These are phyloP conservation scores for Lavandula angustifolia DNA, from an alignment of 257 asterid species.

Conservation along the genomic window DNA sequence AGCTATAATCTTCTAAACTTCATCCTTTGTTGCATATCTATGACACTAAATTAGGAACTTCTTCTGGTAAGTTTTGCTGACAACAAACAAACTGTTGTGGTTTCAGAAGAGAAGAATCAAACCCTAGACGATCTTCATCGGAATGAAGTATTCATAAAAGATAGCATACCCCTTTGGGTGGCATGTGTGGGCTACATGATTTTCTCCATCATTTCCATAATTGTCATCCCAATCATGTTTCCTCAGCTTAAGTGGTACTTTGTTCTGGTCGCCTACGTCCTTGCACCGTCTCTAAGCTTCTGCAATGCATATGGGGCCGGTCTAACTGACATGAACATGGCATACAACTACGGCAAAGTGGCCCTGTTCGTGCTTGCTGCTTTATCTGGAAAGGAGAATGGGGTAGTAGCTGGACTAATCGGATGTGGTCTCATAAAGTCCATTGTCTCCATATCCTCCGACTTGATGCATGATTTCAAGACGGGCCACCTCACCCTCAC, in stretches of 20 bases:
- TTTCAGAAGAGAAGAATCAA: constrained; percentile 37
- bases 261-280: constrained; percentile 45
- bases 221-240: constrained; percentile 61
- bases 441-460: constrained; percentile 48
- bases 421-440: constrained; percentile 48
- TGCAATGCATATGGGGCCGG: constrained; percentile 54
- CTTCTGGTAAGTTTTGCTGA: constrained; percentile 9
- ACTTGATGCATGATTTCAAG: constrained; percentile 50
- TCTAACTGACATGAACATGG: constrained; percentile 43
- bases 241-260: constrained; percentile 63
- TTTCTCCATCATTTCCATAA: constrained; percentile 44
- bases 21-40: background rate
- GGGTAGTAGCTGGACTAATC: constrained; percentile 44
- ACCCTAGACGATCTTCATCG: constrained; percentile 36
- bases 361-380: constrained; percentile 40
- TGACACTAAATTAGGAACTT: background rate
- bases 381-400: constrained; percentile 31
- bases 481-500: constrained; percentile 50
- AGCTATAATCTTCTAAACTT: background rate
- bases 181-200: constrained; percentile 32
- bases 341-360: constrained; percentile 41
- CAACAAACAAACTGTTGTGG: background rate
- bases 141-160: constrained; percentile 32
- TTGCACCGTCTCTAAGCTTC: constrained; percentile 65
- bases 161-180: constrained; percentile 35